Base-by-base conservation (phyloP, 176 grass and related monocot species). In the Aegilops speltoides region DNA sequence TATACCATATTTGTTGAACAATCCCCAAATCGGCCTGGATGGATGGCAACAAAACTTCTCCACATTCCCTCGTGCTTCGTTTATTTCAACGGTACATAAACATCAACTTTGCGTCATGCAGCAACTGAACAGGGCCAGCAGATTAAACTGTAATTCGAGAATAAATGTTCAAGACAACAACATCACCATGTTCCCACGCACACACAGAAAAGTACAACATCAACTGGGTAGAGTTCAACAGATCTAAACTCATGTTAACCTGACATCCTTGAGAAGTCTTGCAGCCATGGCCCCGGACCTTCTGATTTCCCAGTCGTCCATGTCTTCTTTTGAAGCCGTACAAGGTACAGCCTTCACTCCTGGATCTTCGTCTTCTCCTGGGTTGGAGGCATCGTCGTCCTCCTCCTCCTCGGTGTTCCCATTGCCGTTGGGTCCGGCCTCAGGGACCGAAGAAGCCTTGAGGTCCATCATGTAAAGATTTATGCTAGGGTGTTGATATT, bases 281-380 rank as follows among this genome's bases (percentile, higher is more conserved):
- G 96, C 96, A 88, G 93, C 93, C 93, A 98, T 95, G 37, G 93
- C 94, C 1, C 96, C 93, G 0, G 62, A 88, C 76, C 93, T 89
- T 77, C 96, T 94, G 76, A 94, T 94, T 81, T 95, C 96, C 96
- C 96, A 94, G 2, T 95, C 96, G 46, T 98, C 90, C 29, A 86
- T 8, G 52, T 75, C 83, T 68, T 86, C 82, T 38, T 52, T 14
- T 15, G 82, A 65, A 20, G 86, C 23, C 22, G 66, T 80, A 38
- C 75, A 77, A 50, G 79, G 3, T 63, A 10, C 56, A 3, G 22
- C 60, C 36, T 48, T 72, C 45, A 38, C 46, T 34, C n/a, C 88
- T 15, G 33, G 22, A 38, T 82, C 80, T 52, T 76, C 87, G 1
- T 79, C 85, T 57, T 90, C 90, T 73, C 36, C 87, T 22, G 15